Percentiles rank a stretch among this genome's conserved stretches.
These are phyloP conservation scores for Fragosphaeria purpurea DNA, from an alignment of 2,329 filamentous ascomycete species.

Conservation along the genomic window DNA sequence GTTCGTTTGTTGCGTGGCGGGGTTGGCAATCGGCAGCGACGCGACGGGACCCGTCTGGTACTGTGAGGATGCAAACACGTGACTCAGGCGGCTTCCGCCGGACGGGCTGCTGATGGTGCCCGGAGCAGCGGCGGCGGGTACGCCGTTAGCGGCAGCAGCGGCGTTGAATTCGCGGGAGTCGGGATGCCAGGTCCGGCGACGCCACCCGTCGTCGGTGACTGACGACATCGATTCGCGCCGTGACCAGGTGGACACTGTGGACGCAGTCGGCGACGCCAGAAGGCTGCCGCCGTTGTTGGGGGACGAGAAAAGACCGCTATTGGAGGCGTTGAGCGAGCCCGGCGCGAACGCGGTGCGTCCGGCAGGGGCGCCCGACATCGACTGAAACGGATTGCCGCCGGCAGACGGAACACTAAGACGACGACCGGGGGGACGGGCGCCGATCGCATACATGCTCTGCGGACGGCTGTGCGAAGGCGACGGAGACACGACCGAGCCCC, in stretches of 20 bases:
- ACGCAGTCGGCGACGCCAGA: conserved; percentile 52
- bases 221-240: conserved; percentile 55
- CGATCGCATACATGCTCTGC: conserved; percentile 59
- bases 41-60: conserved; percentile 30
- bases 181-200: conserved; percentile 84
- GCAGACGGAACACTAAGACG: conserved; percentile 71
- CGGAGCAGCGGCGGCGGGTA: not conserved
- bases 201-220: conserved; percentile 63
- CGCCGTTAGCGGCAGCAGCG: conserved; percentile 13
- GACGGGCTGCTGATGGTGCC: conserved; percentile 16
- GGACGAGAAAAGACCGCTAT: conserved; percentile 44
- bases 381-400: conserved; percentile 62
- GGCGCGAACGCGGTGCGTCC: conserved; percentile 46
- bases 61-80: conserved; percentile 60
- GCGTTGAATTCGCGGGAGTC: conserved; percentile 54
- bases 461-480: conserved; percentile 57
- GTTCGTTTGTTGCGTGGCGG: conserved; percentile 41
- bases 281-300: conserved; percentile 46
- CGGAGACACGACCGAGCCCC: conserved; percentile 62
- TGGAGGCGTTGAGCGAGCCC: conserved; percentile 44
- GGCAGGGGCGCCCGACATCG: conserved; percentile 45
- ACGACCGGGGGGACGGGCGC: conserved; percentile 56
- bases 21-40: conserved; percentile 36
- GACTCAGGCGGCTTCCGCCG: conserved; percentile 63
- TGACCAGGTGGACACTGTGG: conserved; percentile 47